Evolutionary conservation across 2,329 filamentous ascomycete species (phyloP).

Genomic region (Alternaria sp.): DNA sequence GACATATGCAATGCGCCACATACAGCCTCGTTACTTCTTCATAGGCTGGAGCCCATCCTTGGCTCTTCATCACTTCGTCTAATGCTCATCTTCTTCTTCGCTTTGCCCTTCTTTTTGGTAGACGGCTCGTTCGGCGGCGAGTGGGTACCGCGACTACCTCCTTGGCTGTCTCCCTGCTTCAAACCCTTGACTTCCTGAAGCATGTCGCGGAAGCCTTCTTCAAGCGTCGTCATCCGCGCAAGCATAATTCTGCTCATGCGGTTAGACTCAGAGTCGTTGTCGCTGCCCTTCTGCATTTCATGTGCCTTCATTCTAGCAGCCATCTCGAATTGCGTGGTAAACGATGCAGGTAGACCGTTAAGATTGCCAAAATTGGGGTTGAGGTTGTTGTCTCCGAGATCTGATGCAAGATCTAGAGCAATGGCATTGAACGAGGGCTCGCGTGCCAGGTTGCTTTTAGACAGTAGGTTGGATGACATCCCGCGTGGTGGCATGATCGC

Average conservation of each 20-base stretch:
- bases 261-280: conserved; percentile 46
- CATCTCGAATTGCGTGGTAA: conserved; percentile 71
- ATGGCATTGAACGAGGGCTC: conserved; percentile 71
- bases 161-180: conserved; percentile 53
- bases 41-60: conserved; percentile 42
- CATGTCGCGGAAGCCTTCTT: conserved; percentile 91
- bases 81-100: conserved; percentile 39
- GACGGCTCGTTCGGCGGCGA: conserved; percentile 38
- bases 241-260: conserved; percentile 77
- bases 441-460: conserved; percentile 57
- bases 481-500: conserved; percentile 56
- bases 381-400: conserved; percentile 69
- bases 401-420: conserved; percentile 75
- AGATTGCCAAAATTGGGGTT: conserved; percentile 70
- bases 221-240: conserved; percentile 89
- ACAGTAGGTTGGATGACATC: conserved; percentile 64
- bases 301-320: conserved; percentile 40
- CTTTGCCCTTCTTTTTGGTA: conserved; percentile 42
- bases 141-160: conserved; percentile 37
- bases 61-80: conserved; percentile 29
- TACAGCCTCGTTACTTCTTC: conserved; percentile 5
- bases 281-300: conserved; percentile 31
- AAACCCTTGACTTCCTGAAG: conserved; percentile 78
- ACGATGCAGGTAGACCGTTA: conserved; percentile 74
- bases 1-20: conserved; percentile 13